Base-by-base conservation (phyloP, 805 yeast species). In the Saturnispora saitoi region DNA sequence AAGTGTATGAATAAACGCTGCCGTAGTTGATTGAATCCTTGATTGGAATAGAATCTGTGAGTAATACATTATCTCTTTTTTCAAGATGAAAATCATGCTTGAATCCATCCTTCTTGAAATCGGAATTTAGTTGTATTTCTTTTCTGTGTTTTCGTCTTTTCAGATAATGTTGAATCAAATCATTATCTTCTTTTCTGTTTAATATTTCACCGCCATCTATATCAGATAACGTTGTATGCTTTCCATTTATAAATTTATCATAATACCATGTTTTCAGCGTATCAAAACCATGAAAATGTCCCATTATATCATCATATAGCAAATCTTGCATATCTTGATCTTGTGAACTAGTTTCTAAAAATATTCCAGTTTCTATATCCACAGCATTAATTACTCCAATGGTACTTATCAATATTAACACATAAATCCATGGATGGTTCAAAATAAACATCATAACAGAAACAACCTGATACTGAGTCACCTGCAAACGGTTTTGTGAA, bases 11-110 rank as follows among this genome's bases (percentile, higher is more conserved):
- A 11, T 49, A 34, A 3, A 20, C n/a, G 3, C 19, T 8, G 11
- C 50, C 47, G 38, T 51, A 53, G n/a, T 41, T 43, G 2, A 53
- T 34, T 2, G 52, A 45, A 45, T 43, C 53, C 29, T 42, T 50
- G 8, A 52, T 49, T 3, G 55, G 55, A 12, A 42, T 29, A 11
- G 52, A 45, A n/a, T 49, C 53, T 17, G 46, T 29, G 4, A 51
- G 26, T 20, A 34, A 14, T 6, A 36, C 51, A 4, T n/a, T 7
- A 14, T 42, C 45, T 42, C 36, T 42, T n/a, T 32, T 37, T 4
- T 20, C 8, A 12, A 22, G 8, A 4, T 17, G 14, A 28, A 36
- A 36, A 5, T 8, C 6, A 7, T 14, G 3, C 19, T 17, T 12
- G 26, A 28, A 28, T 30, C n/a, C 36, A 28, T 28, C n/a, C 5